phyloP scores from a whole-genome alignment of 495 filamentous ascomycete species.

The Aspergillus panamensis region DNA sequence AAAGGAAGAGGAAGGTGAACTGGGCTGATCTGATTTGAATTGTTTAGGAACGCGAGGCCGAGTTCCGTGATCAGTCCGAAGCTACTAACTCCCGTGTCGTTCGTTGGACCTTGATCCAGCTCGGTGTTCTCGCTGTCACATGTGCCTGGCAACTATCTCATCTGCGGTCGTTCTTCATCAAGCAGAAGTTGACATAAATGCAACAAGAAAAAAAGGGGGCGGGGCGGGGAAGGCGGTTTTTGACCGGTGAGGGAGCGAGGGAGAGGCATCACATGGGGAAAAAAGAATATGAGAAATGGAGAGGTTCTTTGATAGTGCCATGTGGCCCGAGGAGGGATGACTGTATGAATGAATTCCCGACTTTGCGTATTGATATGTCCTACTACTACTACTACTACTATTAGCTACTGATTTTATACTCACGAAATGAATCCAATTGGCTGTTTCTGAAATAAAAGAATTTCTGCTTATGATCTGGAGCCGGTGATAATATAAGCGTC shows the following conservation, averaged over 20 bases:
- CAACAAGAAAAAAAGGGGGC: too few species aligned
- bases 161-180: conserved; percentile 96
- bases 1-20: neutral
- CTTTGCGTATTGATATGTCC: conserved; percentile 13
- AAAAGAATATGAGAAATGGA: neutral
- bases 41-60: conserved; percentile 88
- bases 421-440: conserved; percentile 7
- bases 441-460: neutral
- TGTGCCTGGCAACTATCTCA: conserved; percentile 98
- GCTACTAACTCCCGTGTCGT: conserved; percentile 89
- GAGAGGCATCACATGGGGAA: neutral
- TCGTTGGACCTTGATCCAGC: conserved; percentile 88
- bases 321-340: neutral
- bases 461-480: too few species aligned
- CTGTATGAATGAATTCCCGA: conserved; percentile 6
- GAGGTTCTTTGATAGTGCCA: neutral
- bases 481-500: too few species aligned
- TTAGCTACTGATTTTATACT: conserved; percentile 9
- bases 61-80: conserved; percentile 97
- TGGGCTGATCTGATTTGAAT: neutral
- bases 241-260: too few species aligned
- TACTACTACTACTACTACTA: conserved; percentile 1
- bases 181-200: conserved; percentile 85
- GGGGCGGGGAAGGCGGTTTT: too few species aligned
- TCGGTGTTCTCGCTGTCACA: conserved; percentile 81